These are phyloP conservation scores for Begonia masoniana DNA, from an alignment of 306 rosid species.

Conservation along the genomic window DNA sequence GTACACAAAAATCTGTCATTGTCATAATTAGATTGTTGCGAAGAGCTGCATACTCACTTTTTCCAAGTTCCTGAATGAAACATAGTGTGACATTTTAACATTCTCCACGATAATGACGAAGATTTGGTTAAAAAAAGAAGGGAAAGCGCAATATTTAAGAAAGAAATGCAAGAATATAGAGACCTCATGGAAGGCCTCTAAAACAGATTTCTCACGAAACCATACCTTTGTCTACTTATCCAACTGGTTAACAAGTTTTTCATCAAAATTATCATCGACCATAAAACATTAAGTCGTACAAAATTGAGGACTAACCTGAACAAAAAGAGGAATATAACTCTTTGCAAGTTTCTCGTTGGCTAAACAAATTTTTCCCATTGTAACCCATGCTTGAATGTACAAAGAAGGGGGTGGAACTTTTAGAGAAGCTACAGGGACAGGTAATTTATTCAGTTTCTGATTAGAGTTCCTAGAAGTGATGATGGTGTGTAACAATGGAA, in stretches of 20 bases:
- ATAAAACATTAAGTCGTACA: too few relatives aligned
- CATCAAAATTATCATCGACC: too few relatives aligned
- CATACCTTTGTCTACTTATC: too few relatives aligned
- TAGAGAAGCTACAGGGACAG: conserved; percentile 33
- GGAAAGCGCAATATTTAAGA: too few relatives aligned
- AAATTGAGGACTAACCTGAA: conserved; percentile 42
- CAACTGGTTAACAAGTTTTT: too few relatives aligned
- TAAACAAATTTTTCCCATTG: conserved; percentile 93
- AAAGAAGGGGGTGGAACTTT: conserved; percentile 59
- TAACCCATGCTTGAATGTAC: conserved; percentile 76
- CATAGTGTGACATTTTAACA: not conserved
- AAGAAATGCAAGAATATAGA: too few relatives aligned
- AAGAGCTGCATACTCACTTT: conserved; percentile 64
- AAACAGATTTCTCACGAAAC: too few relatives aligned
- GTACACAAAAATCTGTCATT: conserved; percentile 93
- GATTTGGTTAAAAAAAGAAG: too few relatives aligned
- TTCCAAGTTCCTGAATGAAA: conserved; percentile 62
- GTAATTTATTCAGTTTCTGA: conserved; percentile 38
- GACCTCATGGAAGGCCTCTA: too few relatives aligned
- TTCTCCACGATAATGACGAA: too few relatives aligned
- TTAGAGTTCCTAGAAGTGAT: conserved; percentile 73
- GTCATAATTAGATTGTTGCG: conserved; percentile 79
- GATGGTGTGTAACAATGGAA: conserved; percentile 57
- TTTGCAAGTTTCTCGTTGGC: conserved; percentile 84
- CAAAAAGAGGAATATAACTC: conserved; percentile 73